Conservation (phyloP, 2,329 filamentous ascomycete species). For the Thielaviopsis populi region DNA sequence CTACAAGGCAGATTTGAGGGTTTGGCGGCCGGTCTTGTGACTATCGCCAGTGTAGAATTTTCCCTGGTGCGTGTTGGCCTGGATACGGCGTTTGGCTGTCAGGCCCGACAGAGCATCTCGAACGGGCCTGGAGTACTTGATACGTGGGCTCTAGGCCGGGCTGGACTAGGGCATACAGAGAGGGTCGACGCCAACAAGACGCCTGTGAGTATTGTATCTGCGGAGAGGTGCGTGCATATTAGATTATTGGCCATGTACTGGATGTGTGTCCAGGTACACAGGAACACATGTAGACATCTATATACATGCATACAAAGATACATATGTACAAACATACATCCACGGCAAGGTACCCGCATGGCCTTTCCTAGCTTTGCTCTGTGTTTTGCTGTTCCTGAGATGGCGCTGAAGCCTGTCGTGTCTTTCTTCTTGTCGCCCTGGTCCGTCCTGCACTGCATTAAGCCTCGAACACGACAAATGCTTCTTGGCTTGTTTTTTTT, state of each 20-base stretch:
- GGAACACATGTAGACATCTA: background rate
- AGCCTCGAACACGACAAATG: background rate
- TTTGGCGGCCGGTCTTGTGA: background rate
- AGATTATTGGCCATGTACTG: background rate
- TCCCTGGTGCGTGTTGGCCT: background rate
- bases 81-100: too few species aligned
- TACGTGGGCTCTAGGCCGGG: too few species aligned
- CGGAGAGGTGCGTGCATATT: background rate
- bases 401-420: background rate
- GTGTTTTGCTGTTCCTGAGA: constrained; percentile 8
- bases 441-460: too few species aligned
- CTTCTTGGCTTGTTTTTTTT: background rate
- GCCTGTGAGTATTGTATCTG: too few species aligned
- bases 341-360: constrained; percentile 1
- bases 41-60: background rate
- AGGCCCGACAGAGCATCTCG: too few species aligned
- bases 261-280: background rate
- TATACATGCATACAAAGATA: background rate
- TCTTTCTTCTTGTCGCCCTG: background rate
- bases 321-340: background rate
- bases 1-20: background rate
- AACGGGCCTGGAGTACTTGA: too few species aligned
- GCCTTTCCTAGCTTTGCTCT: background rate
- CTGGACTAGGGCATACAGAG: background rate
- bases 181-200: background rate